These are phyloP conservation scores for Corinectria fuckeliana DNA, from an alignment of 2,329 filamentous ascomycete species.

Conservation along the genomic window DNA sequence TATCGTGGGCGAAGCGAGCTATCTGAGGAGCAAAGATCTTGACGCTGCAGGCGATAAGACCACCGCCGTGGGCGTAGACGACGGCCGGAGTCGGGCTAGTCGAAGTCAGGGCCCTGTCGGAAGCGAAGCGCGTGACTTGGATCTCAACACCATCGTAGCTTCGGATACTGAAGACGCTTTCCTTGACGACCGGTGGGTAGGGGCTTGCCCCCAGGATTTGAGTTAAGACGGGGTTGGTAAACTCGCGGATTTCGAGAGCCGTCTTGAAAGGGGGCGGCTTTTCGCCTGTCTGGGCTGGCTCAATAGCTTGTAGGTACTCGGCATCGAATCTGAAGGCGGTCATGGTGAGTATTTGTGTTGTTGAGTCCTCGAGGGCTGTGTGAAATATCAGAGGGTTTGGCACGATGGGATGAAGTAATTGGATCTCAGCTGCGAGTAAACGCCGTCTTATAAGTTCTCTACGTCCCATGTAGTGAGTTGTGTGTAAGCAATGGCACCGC, in stretches of 20 bases:
- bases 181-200: conserved; percentile 7
- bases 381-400: background rate
- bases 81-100: conserved; percentile 35
- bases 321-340: conserved; percentile 11
- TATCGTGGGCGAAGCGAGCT: conserved; percentile 31
- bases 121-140: conserved; percentile 25
- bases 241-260: conserved; percentile 15
- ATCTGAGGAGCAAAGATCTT: conserved; percentile 35
- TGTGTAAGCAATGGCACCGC: background rate
- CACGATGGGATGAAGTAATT: too few species aligned
- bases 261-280: conserved; percentile 5
- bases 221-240: background rate
- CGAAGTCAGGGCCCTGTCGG: background rate
- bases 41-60: conserved; percentile 43
- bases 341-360: background rate
- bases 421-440: too few species aligned
- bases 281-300: background rate
- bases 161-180: conserved; percentile 19
- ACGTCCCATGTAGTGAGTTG: background rate
- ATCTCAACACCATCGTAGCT: conserved; percentile 26
- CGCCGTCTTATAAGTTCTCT: background rate
- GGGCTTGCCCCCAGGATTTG: background rate
- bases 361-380: background rate
- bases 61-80: conserved; percentile 50
- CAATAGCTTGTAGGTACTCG: conserved; percentile 9